These are phyloP conservation scores for Dactylella cylindrospora DNA, from an alignment of 2,329 filamentous ascomycete genomes.

Conservation along the genomic window DNA sequence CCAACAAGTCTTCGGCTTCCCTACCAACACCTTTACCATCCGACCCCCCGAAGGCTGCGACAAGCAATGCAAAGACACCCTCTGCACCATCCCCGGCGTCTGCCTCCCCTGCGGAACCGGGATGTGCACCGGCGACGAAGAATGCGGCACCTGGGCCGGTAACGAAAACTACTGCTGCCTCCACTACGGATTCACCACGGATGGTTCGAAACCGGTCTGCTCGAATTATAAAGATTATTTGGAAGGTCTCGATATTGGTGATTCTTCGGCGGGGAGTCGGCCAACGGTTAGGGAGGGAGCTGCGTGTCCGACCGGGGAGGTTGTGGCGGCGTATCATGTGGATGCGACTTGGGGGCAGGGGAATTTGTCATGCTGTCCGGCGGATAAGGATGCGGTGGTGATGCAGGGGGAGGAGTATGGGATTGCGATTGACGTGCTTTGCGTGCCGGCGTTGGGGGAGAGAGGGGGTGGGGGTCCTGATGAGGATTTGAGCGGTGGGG, in stretches of 20 bases:
- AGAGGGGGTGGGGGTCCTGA: no score
- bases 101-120: slow-evolving; percentile 22
- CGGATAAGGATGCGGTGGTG: slow-evolving; percentile 19
- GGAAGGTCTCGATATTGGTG: not conserved
- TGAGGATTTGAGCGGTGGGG: no score
- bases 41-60: slow-evolving; percentile 23
- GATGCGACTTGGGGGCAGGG: slow-evolving; percentile 3
- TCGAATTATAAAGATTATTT: slow-evolving; percentile 12
- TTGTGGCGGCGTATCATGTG: slow-evolving; percentile 10
- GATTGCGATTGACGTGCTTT: no score
- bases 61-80: not conserved
- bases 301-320: slow-evolving; percentile 13
- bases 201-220: slow-evolving; percentile 1
- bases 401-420: no score
- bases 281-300: slow-evolving; percentile 13
- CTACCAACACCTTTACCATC: slow-evolving; percentile 28
- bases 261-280: not conserved
- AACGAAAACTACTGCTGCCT: slow-evolving; percentile 15
- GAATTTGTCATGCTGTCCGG: slow-evolving; percentile 22
- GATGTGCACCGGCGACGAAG: slow-evolving; percentile 8
- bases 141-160: slow-evolving; percentile 35
- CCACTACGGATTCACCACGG: slow-evolving; percentile 13
- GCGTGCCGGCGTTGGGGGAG: no score
- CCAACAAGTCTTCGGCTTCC: slow-evolving; percentile 17
- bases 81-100: slow-evolving; percentile 5